These are phyloP conservation scores for Acorus calamus DNA, from an alignment of 106 monocot species.

Conservation along the genomic window DNA sequence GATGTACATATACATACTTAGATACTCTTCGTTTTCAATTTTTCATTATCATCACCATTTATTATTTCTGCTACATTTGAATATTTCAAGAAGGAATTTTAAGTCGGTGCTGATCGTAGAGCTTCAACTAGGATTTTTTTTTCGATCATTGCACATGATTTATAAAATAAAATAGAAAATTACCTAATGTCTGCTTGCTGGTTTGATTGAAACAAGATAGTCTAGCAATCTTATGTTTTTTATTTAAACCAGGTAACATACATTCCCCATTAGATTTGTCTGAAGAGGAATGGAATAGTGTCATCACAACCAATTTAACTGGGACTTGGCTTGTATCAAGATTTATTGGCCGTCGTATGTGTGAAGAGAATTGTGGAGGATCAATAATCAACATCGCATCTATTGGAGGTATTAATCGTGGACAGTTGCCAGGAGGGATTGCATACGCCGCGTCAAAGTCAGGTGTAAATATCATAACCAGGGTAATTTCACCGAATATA, in stretches of 20 bases:
- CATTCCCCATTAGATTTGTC: constrained; percentile 9
- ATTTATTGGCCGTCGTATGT: constrained; percentile 11
- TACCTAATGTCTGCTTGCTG: no score
- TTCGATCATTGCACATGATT: no score
- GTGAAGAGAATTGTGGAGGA: constrained; percentile 2
- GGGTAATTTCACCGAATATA: constrained; percentile 1
- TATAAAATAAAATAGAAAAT: no score
- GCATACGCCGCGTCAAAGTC: constrained; percentile 14
- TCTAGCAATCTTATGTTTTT: no score
- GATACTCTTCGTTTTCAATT: no score
- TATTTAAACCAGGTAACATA: constrained; percentile 6
- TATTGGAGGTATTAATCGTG: constrained; percentile 13
- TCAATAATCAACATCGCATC: constrained; percentile 18
- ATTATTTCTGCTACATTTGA: no score
- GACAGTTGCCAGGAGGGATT: constrained; percentile 15
- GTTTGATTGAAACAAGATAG: no score
- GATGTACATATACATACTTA: no score
- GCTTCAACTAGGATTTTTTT: no score
- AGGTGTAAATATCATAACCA: constrained; percentile 13
- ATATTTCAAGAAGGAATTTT: no score
- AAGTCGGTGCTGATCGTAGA: no score
- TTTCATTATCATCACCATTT: no score
- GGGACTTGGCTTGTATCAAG: constrained; percentile 20
- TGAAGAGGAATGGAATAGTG: constrained; percentile 18
- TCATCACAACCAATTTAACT: constrained; percentile 12